A percentile compares a stretch with the other conserved stretches of the same genome.
phyloP scores from a whole-genome alignment of 345 rosid species.

The Firmiana major region DNA sequence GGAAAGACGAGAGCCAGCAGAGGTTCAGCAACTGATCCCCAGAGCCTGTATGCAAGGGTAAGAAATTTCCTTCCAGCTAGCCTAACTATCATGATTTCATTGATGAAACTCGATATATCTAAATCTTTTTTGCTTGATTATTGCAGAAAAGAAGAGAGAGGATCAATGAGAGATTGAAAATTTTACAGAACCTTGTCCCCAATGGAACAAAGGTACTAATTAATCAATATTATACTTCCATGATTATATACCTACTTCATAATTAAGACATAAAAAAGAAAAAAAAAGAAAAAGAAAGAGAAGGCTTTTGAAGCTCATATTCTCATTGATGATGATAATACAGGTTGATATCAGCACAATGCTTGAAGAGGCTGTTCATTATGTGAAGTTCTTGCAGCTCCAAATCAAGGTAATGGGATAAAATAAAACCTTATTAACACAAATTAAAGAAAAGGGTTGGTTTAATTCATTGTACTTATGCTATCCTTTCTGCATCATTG shows the following conservation, averaged over 20 bases:
- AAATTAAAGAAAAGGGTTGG: not conserved
- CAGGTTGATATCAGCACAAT: conserved; percentile 84
- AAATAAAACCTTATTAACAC: not conserved
- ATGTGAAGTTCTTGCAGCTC: conserved; percentile 85
- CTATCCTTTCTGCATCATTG: conserved; percentile 12
- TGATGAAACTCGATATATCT: not conserved
- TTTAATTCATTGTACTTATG: not conserved
- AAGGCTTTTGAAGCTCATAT: not conserved
- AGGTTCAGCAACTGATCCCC: conserved; percentile 95
- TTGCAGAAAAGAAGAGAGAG: conserved; percentile 84
- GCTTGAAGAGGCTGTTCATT: conserved; percentile 93
- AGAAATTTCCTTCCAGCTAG: not conserved
- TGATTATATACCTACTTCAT: not conserved
- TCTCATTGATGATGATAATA: not conserved
- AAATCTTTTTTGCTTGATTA: not conserved
- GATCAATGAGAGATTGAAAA: conserved; percentile 73
- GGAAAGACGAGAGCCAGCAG: conserved; percentile 67
- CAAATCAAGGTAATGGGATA: conserved; percentile 65
- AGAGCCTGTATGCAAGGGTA: conserved; percentile 94
- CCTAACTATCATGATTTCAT: not conserved
- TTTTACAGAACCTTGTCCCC: conserved; percentile 80
- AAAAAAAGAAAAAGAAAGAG: too few species aligned
- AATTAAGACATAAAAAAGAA: not conserved
- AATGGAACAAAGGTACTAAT: conserved; percentile 78
- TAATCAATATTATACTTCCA: not conserved